Percentiles rank a stretch among this genome's conserved stretches.
Conservation (phyloP, 352 stramenopile genomes). For the Phytophthora europaea region DNA sequence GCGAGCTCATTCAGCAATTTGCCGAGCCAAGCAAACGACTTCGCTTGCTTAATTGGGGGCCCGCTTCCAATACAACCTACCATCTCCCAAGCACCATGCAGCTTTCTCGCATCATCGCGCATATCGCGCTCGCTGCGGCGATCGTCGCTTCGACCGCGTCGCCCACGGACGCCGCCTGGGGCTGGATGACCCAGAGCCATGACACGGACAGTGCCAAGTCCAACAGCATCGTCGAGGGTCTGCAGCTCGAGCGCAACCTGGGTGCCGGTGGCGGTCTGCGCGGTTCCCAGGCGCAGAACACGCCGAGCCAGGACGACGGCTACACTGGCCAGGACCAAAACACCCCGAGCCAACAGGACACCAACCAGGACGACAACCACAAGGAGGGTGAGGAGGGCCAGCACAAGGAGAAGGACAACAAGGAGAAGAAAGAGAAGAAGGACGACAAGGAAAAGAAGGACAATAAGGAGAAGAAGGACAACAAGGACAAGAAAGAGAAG, state of each 20-base stretch:
- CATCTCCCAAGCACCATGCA: slow-evolving; percentile 10
- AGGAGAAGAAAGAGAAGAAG: not conserved
- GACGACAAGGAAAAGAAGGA: slow-evolving; percentile 1
- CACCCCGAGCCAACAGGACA: slow-evolving; percentile 8
- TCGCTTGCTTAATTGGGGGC: not conserved
- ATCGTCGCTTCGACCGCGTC: slow-evolving; percentile 9
- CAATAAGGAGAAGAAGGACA: not conserved
- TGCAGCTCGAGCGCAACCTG: slow-evolving; percentile 9
- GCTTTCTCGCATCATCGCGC: slow-evolving; percentile 19
- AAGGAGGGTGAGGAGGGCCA: slow-evolving; percentile 3
- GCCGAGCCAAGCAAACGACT: not conserved
- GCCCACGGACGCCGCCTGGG: slow-evolving; percentile 5
- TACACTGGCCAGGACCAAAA: slow-evolving; percentile 8
- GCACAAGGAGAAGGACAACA: not conserved
- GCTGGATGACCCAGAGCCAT: not conserved
- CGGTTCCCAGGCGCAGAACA: not conserved
- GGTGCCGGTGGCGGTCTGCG: slow-evolving; percentile 8
- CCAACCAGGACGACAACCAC: slow-evolving; percentile 8
- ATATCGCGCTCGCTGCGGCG: not conserved
- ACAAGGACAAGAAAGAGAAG: no score
- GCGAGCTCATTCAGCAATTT: slow-evolving; percentile 17
- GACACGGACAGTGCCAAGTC: not conserved
- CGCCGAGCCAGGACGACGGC: slow-evolving; percentile 2
- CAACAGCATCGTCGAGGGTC: slow-evolving; percentile 1
- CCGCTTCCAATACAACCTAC: slow-evolving; percentile 9